These are phyloP conservation scores for Metroxylon sagu DNA, from an alignment of 176 grass and related monocot genomes.

Conservation along the genomic window DNA sequence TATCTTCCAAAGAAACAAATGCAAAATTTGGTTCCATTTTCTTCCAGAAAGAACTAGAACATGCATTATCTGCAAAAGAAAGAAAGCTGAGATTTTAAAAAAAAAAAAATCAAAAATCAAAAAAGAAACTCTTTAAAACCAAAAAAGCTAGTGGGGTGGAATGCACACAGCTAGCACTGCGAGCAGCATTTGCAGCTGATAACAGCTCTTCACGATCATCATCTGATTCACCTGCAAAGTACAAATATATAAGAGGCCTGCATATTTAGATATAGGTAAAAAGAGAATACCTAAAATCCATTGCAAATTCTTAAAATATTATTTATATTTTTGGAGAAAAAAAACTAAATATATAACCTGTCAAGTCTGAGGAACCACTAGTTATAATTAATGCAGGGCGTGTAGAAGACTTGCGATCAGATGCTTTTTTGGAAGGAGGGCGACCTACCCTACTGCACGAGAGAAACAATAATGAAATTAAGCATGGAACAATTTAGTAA, in stretches of 20 bases:
- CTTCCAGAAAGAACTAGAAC: constrained; percentile 72
- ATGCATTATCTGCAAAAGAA: constrained; percentile 50
- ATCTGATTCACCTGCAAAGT: constrained; percentile 49
- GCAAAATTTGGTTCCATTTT: constrained; percentile 78
- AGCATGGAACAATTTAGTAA: neutral
- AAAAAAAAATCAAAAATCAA: neutral
- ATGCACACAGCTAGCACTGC: constrained; percentile 48
- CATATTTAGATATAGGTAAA: constrained; percentile 6
- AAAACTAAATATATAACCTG: constrained; percentile 30
- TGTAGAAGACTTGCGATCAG: constrained; percentile 53
- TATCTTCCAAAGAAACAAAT: constrained; percentile 42
- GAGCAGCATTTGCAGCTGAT: constrained; percentile 69
- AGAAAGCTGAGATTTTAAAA: constrained; percentile 14
- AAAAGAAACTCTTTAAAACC: neutral
- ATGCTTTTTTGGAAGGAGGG: constrained; percentile 46
- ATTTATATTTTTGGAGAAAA: neutral
- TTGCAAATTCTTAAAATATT: no score
- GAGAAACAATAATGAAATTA: neutral
- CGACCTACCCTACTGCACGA: constrained; percentile 54
- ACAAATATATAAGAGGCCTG: constrained; percentile 12
- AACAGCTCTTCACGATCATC: constrained; percentile 80
- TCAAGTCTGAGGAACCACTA: constrained; percentile 29
- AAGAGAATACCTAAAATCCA: neutral
- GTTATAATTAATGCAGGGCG: constrained; percentile 34
- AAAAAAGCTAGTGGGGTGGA: constrained; percentile 11